Evolutionary conservation across 1,139 yeast genomes (phyloP), one percentile per base, ranked within the genome.

Genomic region (Geotrichum candidum): DNA sequence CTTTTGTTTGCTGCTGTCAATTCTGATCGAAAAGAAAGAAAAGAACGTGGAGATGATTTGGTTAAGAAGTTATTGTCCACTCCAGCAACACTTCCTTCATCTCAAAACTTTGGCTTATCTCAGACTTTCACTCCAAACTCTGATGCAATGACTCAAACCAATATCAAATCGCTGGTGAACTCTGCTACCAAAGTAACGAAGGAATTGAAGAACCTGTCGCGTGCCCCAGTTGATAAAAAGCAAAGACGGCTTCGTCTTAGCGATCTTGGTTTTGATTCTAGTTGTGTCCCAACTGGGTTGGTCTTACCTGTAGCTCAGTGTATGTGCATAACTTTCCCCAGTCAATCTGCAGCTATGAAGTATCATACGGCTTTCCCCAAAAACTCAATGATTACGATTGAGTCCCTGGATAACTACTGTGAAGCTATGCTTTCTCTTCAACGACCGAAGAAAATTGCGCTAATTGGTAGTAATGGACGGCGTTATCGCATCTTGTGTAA

Each of bases 281-380:
- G 80, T 54, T 73, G 77, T 35, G 80, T 84, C 3, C 88, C 91
- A 1, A 84, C 86, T 62, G 80, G 84, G 0, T 76, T 94, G 67
- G 96, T 89, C 0, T 88, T 94, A 1, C 99, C 99, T 0, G 87
- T 88, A 0, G 83, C 88, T 61, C 80, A 84, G 4, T 88, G 89
- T 68, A 82, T 94, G 73, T 88, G 87, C 64, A 84, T 88, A 60
- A 75, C 77, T 15, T 77, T 90, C 38, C 94, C 96, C 0, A 69
- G 81, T 0, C 75, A 78, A 0, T 77, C 79, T 13, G 80, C 79
- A 23, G 76, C 79, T 0, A 72, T 79, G 67, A 78, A 77, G 63
- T 69, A 72, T 22, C 80, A 80, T 65, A 74, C 74, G 23, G 86
- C 90, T 1, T 86, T 86, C 68, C 85, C 88, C 2, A 76, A 73